Evolutionary conservation across 176 grass and related monocot genomes (phyloP), one percentile per base, ranked within the genome.

Genomic region (Avena atlantica): DNA sequence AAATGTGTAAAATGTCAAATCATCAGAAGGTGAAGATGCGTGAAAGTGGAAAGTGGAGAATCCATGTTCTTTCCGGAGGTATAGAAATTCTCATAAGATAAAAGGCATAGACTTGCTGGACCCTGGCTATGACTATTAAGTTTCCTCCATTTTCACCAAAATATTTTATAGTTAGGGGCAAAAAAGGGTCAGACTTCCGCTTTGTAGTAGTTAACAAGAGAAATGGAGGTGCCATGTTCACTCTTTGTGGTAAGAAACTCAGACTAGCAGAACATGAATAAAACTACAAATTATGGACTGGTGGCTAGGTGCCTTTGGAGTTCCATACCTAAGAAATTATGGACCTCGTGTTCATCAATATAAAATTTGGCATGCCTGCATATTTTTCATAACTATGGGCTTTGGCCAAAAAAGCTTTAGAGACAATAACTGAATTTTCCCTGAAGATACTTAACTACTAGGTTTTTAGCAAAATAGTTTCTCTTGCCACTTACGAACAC

Each of bases 141-240:
- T 69, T 81, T 17, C 27, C 20, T 81, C 27, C 66, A 31, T 76
- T 57, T 25, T 65, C 11, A 9, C 13, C 12, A 65, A 65, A 74
- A 56, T 56, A 55, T 19, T 36, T 73, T 66, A 44, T 42, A 70
- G 71, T 50, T 52, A 29, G 40, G 4, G 37, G 44, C 50, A 90
- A 20, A 49, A 75, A 55, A 20, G 65, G 52, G 8, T 47, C 86
- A 78, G 71, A 49, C 36, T 72, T 78, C 16, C 20, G 10, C 14
- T 63, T 17, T 81, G 50, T 70, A 70, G 37, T 70, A 70, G 52
- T 78, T 11, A 44, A 59, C 40, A 68, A 82, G 52, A 81, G 83
- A 81, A 81, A 63, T 60, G 53, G 72, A 62, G 15, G 71, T 34
- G 60, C n/a, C 56, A 89, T 74, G 23, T 66, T 57, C 34, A 56